Conservation (phyloP, 148 eudicot species). For the Drosera capensis region DNA sequence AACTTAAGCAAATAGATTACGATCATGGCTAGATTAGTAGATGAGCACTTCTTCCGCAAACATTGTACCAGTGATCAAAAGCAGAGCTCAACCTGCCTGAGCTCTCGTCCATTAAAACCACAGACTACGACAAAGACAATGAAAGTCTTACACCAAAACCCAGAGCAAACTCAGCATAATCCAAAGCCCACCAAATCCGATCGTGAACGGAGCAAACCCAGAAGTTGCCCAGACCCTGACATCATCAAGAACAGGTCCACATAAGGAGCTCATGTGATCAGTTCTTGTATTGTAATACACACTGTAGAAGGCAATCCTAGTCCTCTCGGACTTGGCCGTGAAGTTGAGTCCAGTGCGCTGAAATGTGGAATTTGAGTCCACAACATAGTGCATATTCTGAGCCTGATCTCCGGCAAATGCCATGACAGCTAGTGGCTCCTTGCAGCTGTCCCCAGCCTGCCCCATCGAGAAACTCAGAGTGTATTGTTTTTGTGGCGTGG, state of each 20-base stretch:
- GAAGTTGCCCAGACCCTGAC: slow-evolving; percentile 67
- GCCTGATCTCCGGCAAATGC: slow-evolving; percentile 97
- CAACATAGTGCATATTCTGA: slow-evolving; percentile 55
- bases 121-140: no score
- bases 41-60: no score
- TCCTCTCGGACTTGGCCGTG: slow-evolving; percentile 81
- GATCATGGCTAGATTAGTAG: no score
- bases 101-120: no score
- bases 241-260: slow-evolving; percentile 94
- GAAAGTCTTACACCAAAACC: not conserved
- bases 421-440: slow-evolving; percentile 78
- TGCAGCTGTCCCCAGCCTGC: slow-evolving; percentile 65
- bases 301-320: slow-evolving; percentile 76
- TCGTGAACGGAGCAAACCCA: slow-evolving; percentile 14
- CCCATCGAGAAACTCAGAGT: slow-evolving; percentile 57
- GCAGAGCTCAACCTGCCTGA: no score
- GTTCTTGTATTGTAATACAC: slow-evolving; percentile 85
- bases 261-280: slow-evolving; percentile 91
- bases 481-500: slow-evolving; percentile 69
- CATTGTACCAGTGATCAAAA: no score
- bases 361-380: slow-evolving; percentile 42
- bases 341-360: slow-evolving; percentile 51
- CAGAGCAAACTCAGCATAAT: not conserved
- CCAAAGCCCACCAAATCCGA: slow-evolving; percentile 16
- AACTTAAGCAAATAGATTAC: no score